phyloP scores from a whole-genome alignment of 495 filamentous ascomycete species.

The Antarctomyces pellizariae region DNA sequence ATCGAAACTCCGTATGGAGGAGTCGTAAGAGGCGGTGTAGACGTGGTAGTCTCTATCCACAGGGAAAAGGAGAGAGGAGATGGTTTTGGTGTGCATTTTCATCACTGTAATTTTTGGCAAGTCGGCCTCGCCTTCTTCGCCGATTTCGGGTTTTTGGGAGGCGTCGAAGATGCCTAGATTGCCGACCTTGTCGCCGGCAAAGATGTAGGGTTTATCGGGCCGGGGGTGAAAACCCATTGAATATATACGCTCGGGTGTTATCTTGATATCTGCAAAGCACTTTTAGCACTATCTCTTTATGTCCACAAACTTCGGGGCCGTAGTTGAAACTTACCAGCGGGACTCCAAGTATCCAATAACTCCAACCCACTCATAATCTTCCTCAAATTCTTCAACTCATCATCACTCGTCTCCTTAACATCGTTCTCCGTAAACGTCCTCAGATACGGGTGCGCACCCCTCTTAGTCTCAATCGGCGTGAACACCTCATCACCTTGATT shows the following conservation, averaged over 20 bases:
- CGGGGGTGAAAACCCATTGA: conserved; percentile 76
- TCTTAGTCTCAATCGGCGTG: conserved; percentile 31
- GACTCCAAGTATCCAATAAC: conserved; percentile 62
- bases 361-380: conserved; percentile 59
- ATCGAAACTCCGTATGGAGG: conserved; percentile 71
- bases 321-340: conserved; percentile 32
- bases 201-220: conserved; percentile 64
- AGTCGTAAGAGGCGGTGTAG: conserved; percentile 84
- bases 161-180: conserved; percentile 86
- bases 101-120: conserved; percentile 55
- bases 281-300: conserved; percentile 4
- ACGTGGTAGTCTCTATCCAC: conserved; percentile 41
- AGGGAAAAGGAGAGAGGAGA: conserved; percentile 58
- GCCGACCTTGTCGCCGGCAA: conserved; percentile 88
- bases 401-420: conserved; percentile 58
- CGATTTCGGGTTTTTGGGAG: conserved; percentile 36
- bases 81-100: conserved; percentile 77
- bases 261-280: conserved; percentile 50
- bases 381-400: conserved; percentile 48
- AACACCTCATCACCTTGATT: conserved; percentile 26
- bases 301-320: conserved; percentile 5
- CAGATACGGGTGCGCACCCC: conserved; percentile 54
- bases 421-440: conserved; percentile 62
- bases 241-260: conserved; percentile 79
- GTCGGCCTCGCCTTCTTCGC: conserved; percentile 33